These are phyloP conservation scores for Xanthoparmelia taractica DNA, from an alignment of 495 filamentous ascomycete species.

Conservation along the genomic window DNA sequence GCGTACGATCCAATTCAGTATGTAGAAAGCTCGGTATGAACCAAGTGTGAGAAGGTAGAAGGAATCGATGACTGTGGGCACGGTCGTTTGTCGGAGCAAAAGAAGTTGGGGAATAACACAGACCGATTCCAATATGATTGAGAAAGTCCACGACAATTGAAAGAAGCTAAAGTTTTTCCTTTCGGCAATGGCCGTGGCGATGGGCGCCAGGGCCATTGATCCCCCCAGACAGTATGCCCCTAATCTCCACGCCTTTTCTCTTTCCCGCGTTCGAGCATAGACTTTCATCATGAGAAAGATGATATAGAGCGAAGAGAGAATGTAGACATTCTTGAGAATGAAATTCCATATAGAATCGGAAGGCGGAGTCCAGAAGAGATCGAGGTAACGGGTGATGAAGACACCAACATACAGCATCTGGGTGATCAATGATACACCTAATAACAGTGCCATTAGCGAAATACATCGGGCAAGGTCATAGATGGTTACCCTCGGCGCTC, in stretches of 20 bases:
- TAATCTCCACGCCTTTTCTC: slow-evolving; percentile 85
- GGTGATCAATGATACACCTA: slow-evolving; percentile 89
- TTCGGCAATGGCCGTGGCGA: slow-evolving; percentile 58
- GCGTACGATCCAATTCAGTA: slow-evolving; percentile 83
- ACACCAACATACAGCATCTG: slow-evolving; percentile 82
- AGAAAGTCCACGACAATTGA: slow-evolving; percentile 75
- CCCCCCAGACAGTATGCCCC: slow-evolving; percentile 55
- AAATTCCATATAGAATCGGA: slow-evolving; percentile 51
- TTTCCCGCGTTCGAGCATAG: slow-evolving; percentile 79
- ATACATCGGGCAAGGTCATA: neutral
- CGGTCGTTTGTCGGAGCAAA: slow-evolving; percentile 84
- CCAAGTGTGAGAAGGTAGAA: slow-evolving; percentile 87
- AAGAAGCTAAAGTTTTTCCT: slow-evolving; percentile 34
- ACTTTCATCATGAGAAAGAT: slow-evolving; percentile 78
- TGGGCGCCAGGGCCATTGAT: slow-evolving; percentile 53
- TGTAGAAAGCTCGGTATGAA: slow-evolving; percentile 82
- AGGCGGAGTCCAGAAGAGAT: slow-evolving; percentile 52
- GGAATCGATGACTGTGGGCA: slow-evolving; percentile 92
- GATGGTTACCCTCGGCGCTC: slow-evolving; percentile 70
- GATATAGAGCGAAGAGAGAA: slow-evolving; percentile 77
- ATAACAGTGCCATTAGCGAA: slow-evolving; percentile 6
- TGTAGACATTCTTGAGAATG: slow-evolving; percentile 77
- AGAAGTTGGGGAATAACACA: slow-evolving; percentile 86
- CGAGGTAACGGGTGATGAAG: slow-evolving; percentile 80
- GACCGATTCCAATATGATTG: slow-evolving; percentile 81